These are phyloP conservation scores for Lycium ferocissimum DNA, from an alignment of 257 asterid species.

Conservation along the genomic window DNA sequence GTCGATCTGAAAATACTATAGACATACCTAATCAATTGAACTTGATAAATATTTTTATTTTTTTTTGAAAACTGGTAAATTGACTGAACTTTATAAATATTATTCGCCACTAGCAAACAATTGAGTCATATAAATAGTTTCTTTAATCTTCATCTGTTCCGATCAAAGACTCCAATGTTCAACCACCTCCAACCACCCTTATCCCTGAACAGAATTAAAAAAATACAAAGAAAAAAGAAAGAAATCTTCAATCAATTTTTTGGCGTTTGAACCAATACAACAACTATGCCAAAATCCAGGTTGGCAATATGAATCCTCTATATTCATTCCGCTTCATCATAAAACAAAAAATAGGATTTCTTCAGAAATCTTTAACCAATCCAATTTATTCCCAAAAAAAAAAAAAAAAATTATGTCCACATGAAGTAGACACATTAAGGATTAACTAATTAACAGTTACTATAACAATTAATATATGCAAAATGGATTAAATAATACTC, in stretches of 20 bases:
- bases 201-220: background rate
- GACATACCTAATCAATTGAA: background rate
- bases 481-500: too few relatives aligned
- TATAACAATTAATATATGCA: too few relatives aligned
- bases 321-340: background rate
- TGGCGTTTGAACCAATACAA: background rate
- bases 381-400: background rate
- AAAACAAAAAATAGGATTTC: background rate
- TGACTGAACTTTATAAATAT: background rate
- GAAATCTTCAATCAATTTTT: background rate
- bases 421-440: background rate
- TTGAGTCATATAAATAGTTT: background rate
- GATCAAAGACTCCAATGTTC: background rate
- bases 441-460: too few relatives aligned
- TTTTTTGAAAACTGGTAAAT: too few relatives aligned
- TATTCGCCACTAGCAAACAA: background rate
- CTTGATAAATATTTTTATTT: too few relatives aligned
- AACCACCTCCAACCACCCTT: constrained; percentile 13
- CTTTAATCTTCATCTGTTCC: background rate
- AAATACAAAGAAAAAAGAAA: background rate
- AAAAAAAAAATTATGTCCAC: too few relatives aligned
- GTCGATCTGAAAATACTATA: background rate
- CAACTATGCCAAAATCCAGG: background rate
- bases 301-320: background rate
- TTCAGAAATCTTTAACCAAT: constrained; percentile 18